Base-by-base conservation (phyloP, 1,284 basidiomycete genomes). In the Leccinum colubrinum region DNA sequence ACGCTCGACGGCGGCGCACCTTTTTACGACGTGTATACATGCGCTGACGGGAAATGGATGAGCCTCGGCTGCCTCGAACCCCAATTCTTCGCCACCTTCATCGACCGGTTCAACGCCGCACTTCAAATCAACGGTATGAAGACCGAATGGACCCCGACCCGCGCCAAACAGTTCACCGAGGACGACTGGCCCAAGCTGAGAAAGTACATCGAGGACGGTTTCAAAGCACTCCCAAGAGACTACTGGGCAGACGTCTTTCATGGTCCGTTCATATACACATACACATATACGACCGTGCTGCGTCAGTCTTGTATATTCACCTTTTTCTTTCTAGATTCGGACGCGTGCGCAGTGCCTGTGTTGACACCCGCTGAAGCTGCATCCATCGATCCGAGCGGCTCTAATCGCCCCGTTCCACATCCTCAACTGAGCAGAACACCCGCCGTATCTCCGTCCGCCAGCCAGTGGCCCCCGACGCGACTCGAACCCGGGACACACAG, bases 1-100 rank as follows among this genome's bases (percentile, higher is more conserved):
- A 62, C 83, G 1, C 82, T 94, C 25, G 93, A 93, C 67, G 91
- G 91, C 0, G 91, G 90, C 2, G 85, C 90, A 1, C 93, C 93
- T 0, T 94, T 87, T 76, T 94, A 95, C 70, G 82, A 81, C 62
- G 78, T 92, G 5, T 94, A 94, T 68, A 80, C 81, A 1, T 93
- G 90, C 69, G 79, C 84, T 59, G 90, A 91, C 68, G 87, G 87
- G 2, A 78, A 80, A 37, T 93, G 84, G 81, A 90, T 94, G 82
- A 86, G 87, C 11, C 85, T 94, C 30, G 92, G 84, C 15, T 91
- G 90, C 66, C 70, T 91, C 12, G 91, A 93, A 71, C 84, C 86
- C 5, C 83, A 84, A 53, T 93, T 93, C 74, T 93, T 86, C 72
- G 72, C 76, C 14, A 76, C 73, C 0, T 91, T 91, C 66, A 78